Evolutionary conservation across 495 filamentous ascomycete genomes (phyloP).

Genomic region (Pseudoneurospora amorphoporcata): DNA sequence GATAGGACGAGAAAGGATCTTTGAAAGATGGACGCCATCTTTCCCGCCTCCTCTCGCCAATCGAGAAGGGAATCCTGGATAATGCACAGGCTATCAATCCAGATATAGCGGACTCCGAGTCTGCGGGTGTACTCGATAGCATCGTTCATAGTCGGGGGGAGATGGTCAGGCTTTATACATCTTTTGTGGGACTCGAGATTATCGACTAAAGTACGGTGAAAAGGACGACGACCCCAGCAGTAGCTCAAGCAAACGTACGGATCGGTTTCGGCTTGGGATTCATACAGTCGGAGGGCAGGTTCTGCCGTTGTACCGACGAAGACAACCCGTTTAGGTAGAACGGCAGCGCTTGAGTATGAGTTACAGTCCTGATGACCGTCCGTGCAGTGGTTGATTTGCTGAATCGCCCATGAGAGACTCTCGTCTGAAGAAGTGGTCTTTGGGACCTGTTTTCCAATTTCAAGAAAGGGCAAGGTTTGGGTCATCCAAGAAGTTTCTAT

Average conservation of each 20-base stretch:
- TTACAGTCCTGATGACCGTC: background rate
- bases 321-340: background rate
- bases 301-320: background rate
- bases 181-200: background rate
- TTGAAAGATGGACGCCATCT: constrained; percentile 7
- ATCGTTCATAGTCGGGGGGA: background rate
- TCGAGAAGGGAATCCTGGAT: background rate
- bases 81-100: background rate
- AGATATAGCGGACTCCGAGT: background rate
- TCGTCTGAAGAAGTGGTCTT: background rate
- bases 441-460: background rate
- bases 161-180: background rate
- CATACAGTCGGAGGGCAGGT: constrained; percentile 3
- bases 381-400: background rate
- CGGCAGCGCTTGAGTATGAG: background rate
- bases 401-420: background rate
- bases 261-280: background rate
- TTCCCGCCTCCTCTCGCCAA: constrained; percentile 6
- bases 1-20: constrained; percentile 8
- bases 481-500: background rate
- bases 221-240: constrained; percentile 3
- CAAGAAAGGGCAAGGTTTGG: background rate
- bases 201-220: background rate
- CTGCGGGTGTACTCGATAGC: background rate
- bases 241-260: background rate